Evolutionary conservation across 1,139 yeast genomes (phyloP), one percentile per base, ranked within the genome.

Genomic region (Sugiyamaella japonica): DNA sequence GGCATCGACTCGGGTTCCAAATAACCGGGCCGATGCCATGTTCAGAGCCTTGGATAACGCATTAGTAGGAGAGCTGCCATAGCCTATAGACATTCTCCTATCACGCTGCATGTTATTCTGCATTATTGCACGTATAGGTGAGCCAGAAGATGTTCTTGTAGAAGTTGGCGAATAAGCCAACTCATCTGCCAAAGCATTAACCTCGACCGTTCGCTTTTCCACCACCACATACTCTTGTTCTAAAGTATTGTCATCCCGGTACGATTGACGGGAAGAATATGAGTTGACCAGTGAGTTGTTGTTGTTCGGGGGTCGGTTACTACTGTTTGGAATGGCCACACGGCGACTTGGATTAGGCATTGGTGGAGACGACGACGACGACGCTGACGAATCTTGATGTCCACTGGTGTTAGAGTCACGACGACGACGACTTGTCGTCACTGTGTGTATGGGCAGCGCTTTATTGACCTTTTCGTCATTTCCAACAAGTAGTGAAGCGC

Each of bases 141-240:
- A 46, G 17, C 28, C 47, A 8, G 57, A 47, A 15, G 57, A 47
- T 9, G 49, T 8, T 15, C 28, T 41, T 4, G 53, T 39, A 12
- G 53, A 37, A 16, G 54, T 58, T 6, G 70, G 70, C 9, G 65
- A 59, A 44, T 61, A 57, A 25, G 72, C 93, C 54, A 91, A 75
- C 67, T 90, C 96, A 70, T 93, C 98, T 8, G 98, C 98, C 55
- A 93, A 76, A 1, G 96, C 95, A 72, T 93, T 93, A 9, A 93
- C 96, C 69, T 93, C 98, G 3, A 93, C 97, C 0, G 95, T 89
- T 52, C 95, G 80, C 70, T 90, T 91, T 69, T 93, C 98, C 25
- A 93, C 93, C 39, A 93, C 96, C 45, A 93, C 98, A 64, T 93
- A 93, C 65, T 90, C 97, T 60, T 61, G 61, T 25, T 63, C 66